Evolutionary conservation across 1,139 yeast species (phyloP).

Genomic region (Geotrichum europaeum): DNA sequence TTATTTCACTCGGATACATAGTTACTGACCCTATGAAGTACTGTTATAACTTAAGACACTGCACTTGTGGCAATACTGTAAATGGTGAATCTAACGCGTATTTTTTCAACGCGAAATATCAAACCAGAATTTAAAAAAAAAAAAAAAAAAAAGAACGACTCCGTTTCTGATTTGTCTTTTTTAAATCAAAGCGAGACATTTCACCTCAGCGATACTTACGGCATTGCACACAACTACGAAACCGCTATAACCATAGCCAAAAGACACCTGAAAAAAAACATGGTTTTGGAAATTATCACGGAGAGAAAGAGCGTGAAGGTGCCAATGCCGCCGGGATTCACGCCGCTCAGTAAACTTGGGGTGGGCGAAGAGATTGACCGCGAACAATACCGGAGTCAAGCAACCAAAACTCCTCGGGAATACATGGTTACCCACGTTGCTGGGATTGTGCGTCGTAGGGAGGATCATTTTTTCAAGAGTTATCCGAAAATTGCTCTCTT

Average conservation of each 20-base stretch:
- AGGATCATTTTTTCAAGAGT: neutral
- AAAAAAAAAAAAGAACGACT: too few species aligned
- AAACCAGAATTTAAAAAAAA: neutral
- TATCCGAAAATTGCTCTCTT: neutral
- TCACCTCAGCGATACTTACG: neutral
- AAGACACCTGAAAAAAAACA: neutral
- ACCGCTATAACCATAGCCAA: too few species aligned
- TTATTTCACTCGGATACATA: neutral
- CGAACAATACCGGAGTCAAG: neutral
- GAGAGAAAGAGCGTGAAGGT: neutral
- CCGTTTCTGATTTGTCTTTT: neutral
- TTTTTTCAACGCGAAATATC: neutral
- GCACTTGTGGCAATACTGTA: neutral
- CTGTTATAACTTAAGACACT: neutral
- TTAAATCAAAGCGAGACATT: neutral
- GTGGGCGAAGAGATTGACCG: neutral
- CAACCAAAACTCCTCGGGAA: neutral
- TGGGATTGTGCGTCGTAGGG: slow-evolving; percentile 7
- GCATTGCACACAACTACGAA: neutral
- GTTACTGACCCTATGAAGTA: neutral
- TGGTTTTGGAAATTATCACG: neutral
- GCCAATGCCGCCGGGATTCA: neutral
- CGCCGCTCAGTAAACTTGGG: neutral
- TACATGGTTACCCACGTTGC: slow-evolving; percentile 3
- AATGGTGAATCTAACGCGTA: neutral